phyloP scores from a whole-genome alignment of 345 rosid genomes.

The Jatropha curcas region DNA sequence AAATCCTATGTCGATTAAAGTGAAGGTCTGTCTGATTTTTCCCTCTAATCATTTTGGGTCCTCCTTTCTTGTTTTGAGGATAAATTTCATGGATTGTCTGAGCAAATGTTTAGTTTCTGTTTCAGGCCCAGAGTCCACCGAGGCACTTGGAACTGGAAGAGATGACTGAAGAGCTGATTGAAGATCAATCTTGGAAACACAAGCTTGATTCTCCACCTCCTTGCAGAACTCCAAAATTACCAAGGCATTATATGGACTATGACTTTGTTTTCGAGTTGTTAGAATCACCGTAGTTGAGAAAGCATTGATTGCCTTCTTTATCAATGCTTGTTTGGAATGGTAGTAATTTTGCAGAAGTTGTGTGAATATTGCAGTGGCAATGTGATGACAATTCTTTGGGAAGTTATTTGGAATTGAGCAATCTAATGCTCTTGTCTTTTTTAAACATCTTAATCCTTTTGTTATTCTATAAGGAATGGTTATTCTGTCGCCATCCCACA shows the following conservation, averaged over 20 bases:
- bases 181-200: slow-evolving; percentile 14
- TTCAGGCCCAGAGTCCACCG: slow-evolving; percentile 30
- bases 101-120: neutral
- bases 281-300: slow-evolving; percentile 33
- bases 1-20: slow-evolving; percentile 14
- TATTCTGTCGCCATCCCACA: neutral
- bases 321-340: slow-evolving; percentile 1
- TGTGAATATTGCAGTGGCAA: neutral
- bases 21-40: slow-evolving; percentile 24
- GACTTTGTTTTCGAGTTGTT: slow-evolving; percentile 36
- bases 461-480: neutral
- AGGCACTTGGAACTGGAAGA: slow-evolving; percentile 31
- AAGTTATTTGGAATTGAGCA: neutral
- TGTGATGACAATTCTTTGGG: neutral
- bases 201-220: slow-evolving; percentile 25
- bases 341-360: neutral
- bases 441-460: neutral
- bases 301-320: slow-evolving; percentile 20
- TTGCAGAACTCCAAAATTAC: slow-evolving; percentile 29
- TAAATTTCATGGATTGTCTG: neutral
- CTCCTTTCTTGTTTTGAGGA: neutral
- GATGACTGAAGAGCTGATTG: slow-evolving; percentile 29
- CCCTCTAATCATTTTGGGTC: neutral
- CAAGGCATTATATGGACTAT: slow-evolving; percentile 19
- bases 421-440: neutral